A percentile compares a stretch with the other conserved stretches of the same genome.
These are phyloP conservation scores for Cercospora sp. DNA, from an alignment of 2,329 filamentous ascomycete species.

Conservation along the genomic window DNA sequence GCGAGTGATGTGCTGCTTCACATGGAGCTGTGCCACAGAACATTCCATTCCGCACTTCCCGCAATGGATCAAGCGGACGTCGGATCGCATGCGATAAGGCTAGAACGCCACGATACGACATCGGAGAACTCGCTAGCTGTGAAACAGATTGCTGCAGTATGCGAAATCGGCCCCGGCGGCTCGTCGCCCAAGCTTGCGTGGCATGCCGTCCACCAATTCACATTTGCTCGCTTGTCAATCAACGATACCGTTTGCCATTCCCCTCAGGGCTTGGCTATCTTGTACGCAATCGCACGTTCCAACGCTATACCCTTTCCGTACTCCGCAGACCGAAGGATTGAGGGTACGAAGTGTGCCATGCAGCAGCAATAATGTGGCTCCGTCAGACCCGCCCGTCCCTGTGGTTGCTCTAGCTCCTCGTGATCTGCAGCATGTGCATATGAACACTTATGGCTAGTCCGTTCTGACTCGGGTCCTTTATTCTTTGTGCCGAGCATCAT, in stretches of 20 bases:
- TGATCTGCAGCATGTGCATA: slow-evolving; percentile 23
- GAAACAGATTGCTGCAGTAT: background rate
- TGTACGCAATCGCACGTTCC: background rate
- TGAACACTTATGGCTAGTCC: slow-evolving; percentile 9
- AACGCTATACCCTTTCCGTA: background rate
- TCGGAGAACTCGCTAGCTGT: background rate
- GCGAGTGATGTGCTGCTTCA: background rate
- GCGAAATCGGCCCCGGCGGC: background rate
- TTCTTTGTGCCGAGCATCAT: slow-evolving; percentile 22
- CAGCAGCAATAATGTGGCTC: slow-evolving; percentile 21
- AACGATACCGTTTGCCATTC: background rate
- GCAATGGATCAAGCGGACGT: background rate
- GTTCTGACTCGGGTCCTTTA: slow-evolving; percentile 17
- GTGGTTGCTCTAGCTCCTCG: slow-evolving; percentile 15
- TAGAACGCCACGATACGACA: slow-evolving; percentile 2
- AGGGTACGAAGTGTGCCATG: slow-evolving; percentile 18
- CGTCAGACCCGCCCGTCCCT: slow-evolving; percentile 21
- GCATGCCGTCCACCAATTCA: background rate
- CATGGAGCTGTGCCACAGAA: background rate
- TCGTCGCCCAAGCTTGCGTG: background rate
- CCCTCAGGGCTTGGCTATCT: background rate
- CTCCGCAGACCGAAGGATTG: slow-evolving; percentile 22
- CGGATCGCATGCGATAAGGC: background rate
- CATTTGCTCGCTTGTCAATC: background rate
- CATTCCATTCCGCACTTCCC: background rate